Evolutionary conservation across 2,329 filamentous ascomycete species (phyloP).

Genomic region (Fusarium kyushuense): DNA sequence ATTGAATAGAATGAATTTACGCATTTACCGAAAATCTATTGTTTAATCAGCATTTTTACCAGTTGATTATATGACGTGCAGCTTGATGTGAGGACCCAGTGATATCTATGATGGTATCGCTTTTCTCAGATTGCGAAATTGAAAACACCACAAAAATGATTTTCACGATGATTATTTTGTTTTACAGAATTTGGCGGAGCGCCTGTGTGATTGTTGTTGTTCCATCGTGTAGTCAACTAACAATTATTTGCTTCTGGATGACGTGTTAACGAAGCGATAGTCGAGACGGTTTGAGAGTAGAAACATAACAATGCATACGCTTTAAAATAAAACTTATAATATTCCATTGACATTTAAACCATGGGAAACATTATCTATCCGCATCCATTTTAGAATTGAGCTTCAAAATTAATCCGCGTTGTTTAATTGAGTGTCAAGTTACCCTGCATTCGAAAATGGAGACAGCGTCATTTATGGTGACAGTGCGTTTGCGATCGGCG

Average conservation of each 20-base stretch:
- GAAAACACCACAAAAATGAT: not conserved
- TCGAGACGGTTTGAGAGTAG: too few relatives aligned
- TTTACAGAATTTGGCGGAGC: not conserved
- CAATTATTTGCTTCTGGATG: too few relatives aligned
- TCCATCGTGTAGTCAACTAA: too few relatives aligned
- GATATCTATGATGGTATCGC: not conserved
- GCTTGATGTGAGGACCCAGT: fast-evolving
- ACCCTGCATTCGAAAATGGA: not conserved
- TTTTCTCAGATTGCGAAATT: not conserved
- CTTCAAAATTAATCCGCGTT: not conserved
- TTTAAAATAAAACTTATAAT: too few relatives aligned
- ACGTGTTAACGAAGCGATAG: too few relatives aligned
- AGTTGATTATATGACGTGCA: fast-evolving
- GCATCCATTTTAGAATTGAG: not conserved
- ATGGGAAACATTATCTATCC: not conserved
- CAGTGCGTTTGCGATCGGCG: not conserved
- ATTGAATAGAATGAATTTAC: not conserved
- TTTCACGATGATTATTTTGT: fast-evolving
- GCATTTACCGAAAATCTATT: not conserved
- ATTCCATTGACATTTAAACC: too few relatives aligned
- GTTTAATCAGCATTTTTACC: too few relatives aligned
- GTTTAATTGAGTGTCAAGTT: not conserved
- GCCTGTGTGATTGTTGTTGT: not conserved
- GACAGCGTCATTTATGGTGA: not conserved
- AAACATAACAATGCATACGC: too few relatives aligned